Percentiles rank a stretch among this genome's conserved stretches.
These are phyloP conservation scores for Coniochaeta hoffmannii DNA, from an alignment of 2,329 filamentous ascomycete species.

Conservation along the genomic window DNA sequence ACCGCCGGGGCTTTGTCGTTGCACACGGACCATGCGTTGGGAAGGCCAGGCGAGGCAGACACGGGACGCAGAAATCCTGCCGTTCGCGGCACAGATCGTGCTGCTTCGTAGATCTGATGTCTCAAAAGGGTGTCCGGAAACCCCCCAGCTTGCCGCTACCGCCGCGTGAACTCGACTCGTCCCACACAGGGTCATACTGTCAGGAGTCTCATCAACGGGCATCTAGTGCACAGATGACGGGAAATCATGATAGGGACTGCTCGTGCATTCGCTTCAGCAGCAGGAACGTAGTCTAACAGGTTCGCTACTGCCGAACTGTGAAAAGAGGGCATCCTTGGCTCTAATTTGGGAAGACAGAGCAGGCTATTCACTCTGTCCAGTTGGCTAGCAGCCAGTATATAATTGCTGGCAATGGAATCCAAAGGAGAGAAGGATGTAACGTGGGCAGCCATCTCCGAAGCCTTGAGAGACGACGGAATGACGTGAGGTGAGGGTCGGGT, in stretches of 20 bases:
- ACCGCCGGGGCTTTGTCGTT: neutral
- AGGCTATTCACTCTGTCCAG: neutral
- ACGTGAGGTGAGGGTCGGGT: neutral
- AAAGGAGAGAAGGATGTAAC: neutral
- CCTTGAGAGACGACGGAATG: neutral
- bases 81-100: neutral
- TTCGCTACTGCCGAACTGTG: constrained; percentile 1
- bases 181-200: no score
- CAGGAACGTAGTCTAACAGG: neutral
- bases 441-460: neutral
- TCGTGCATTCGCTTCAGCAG: constrained; percentile 2
- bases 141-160: neutral
- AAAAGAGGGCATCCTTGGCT: neutral
- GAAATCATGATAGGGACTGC: neutral
- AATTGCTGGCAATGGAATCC: neutral
- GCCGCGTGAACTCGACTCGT: neutral
- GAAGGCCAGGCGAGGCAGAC: neutral
- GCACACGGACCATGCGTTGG: neutral
- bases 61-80: neutral
- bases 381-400: neutral
- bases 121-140: neutral
- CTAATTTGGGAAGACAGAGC: constrained; percentile 3
- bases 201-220: neutral
- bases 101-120: neutral
- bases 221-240: neutral